phyloP scores from a whole-genome alignment of 768 basidiomycete genomes.

The Pisolithus albus region DNA sequence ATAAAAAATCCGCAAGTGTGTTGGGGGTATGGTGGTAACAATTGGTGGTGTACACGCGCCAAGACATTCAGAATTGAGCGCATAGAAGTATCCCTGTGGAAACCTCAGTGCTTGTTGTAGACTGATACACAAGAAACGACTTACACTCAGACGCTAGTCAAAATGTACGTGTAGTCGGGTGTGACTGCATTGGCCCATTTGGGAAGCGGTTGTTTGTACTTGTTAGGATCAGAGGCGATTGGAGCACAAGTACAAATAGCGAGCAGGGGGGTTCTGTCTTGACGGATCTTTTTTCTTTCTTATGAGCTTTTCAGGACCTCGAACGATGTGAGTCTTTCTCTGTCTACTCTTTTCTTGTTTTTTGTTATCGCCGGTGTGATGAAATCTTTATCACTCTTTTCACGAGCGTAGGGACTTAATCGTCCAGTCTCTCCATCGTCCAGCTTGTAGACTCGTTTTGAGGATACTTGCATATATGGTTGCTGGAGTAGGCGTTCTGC shows the following conservation, averaged over 20 bases:
- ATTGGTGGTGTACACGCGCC: constrained; percentile 2
- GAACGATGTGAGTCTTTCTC: constrained; percentile 9
- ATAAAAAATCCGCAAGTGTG: neutral
- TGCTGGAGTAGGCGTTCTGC: constrained; percentile 29
- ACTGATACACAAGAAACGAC: neutral
- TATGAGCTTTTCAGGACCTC: neutral
- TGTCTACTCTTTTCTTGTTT: neutral
- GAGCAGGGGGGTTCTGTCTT: too few species aligned
- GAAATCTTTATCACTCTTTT: constrained; percentile 24
- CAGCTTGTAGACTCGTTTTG: constrained; percentile 30
- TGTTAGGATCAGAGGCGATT: constrained; percentile 18
- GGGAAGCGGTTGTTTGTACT: constrained; percentile 22
- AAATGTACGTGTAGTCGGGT: neutral
- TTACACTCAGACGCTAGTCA: neutral
- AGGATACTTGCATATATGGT: constrained; percentile 29
- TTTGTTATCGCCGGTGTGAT: constrained; percentile 15
- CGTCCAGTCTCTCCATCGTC: constrained; percentile 30
- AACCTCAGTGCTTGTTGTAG: neutral
- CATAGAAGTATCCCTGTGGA: neutral
- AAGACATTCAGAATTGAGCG: constrained; percentile 3
- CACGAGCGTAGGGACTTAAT: constrained; percentile 26
- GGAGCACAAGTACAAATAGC: constrained; percentile 20
- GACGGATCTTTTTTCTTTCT: neutral
- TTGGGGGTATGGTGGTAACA: constrained; percentile 3
- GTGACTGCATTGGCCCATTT: neutral